These are phyloP conservation scores for Fusarium humuli DNA, from an alignment of 2,329 filamentous ascomycete species.

Conservation along the genomic window DNA sequence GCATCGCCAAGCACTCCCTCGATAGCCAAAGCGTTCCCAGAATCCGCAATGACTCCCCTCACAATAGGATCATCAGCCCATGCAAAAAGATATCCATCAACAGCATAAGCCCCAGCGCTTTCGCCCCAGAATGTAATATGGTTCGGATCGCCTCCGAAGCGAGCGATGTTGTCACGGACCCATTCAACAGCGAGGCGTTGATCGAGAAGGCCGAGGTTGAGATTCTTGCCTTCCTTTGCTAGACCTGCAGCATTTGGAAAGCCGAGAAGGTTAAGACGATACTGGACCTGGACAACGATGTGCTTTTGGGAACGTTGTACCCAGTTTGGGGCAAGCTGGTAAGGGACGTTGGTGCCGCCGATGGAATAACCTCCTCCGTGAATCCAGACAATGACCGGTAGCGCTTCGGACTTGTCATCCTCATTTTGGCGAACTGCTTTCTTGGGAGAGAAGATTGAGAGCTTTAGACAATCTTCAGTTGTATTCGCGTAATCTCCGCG, in stretches of 20 bases:
- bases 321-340: slow-evolving; percentile 28
- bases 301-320: slow-evolving; percentile 35
- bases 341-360: slow-evolving; percentile 28
- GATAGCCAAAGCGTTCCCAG: slow-evolving; percentile 32
- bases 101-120: slow-evolving; percentile 30
- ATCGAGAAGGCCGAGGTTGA: slow-evolving; percentile 35
- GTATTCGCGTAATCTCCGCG: slow-evolving; percentile 33
- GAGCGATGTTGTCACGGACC: slow-evolving; percentile 34
- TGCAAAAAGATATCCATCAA: slow-evolving; percentile 35
- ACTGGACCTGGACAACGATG: slow-evolving; percentile 35
- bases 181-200: slow-evolving; percentile 40
- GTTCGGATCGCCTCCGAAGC: slow-evolving; percentile 31
- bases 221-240: neutral
- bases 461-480: slow-evolving; percentile 33
- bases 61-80: slow-evolving; percentile 29
- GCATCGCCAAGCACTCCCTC: slow-evolving; percentile 10
- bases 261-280: slow-evolving; percentile 33
- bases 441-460: slow-evolving; percentile 28
- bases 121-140: slow-evolving; percentile 39
- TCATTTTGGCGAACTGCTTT: neutral
- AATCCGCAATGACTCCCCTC: slow-evolving; percentile 34
- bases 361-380: slow-evolving; percentile 23
- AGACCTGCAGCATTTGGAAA: slow-evolving; percentile 26
- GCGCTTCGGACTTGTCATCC: rapidly evolving
- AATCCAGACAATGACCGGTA: slow-evolving; percentile 33